A percentile compares a stretch with the other conserved stretches of the same genome.
phyloP scores from a whole-genome alignment of 106 monocot species.

The Platanthera guangdongensis region DNA sequence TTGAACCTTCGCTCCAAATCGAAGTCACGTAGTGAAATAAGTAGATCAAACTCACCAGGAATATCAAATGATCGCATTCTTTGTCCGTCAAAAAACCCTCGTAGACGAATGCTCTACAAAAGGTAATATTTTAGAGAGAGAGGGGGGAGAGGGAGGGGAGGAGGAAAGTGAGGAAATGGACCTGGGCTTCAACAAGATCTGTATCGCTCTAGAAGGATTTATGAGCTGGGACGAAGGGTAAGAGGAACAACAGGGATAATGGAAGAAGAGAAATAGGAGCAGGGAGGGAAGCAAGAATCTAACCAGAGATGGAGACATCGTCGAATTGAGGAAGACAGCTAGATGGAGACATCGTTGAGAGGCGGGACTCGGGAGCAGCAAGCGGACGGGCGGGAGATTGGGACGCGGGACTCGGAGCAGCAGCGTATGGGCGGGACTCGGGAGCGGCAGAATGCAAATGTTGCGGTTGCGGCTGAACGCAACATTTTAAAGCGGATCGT shows the following conservation, averaged over 20 bases:
- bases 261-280: slow-evolving; percentile 12
- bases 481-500: too few species aligned
- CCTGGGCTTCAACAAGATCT: slow-evolving; percentile 87
- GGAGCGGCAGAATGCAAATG: too few species aligned
- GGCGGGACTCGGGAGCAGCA: too few species aligned
- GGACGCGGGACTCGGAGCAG: too few species aligned
- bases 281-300: slow-evolving; percentile 17
- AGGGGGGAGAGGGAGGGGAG: not conserved
- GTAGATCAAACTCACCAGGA: slow-evolving; percentile 40
- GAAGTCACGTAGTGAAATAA: not conserved
- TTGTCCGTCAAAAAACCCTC: slow-evolving; percentile 76
- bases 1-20: not conserved
- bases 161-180: not conserved
- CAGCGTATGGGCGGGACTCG: too few species aligned
- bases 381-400: too few species aligned
- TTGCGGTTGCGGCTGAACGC: too few species aligned
- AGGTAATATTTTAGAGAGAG: not conserved
- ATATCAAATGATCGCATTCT: slow-evolving; percentile 86
- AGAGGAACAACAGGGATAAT: not conserved
- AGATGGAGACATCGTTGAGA: too few species aligned
- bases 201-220: slow-evolving; percentile 42
- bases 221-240: slow-evolving; percentile 12
- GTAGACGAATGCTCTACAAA: slow-evolving; percentile 74
- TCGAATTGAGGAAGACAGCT: slow-evolving; percentile 1
- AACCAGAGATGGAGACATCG: slow-evolving; percentile 14